Conservation (phyloP, 2,329 filamentous ascomycete species). For the Hirsutella minnesotensis region DNA sequence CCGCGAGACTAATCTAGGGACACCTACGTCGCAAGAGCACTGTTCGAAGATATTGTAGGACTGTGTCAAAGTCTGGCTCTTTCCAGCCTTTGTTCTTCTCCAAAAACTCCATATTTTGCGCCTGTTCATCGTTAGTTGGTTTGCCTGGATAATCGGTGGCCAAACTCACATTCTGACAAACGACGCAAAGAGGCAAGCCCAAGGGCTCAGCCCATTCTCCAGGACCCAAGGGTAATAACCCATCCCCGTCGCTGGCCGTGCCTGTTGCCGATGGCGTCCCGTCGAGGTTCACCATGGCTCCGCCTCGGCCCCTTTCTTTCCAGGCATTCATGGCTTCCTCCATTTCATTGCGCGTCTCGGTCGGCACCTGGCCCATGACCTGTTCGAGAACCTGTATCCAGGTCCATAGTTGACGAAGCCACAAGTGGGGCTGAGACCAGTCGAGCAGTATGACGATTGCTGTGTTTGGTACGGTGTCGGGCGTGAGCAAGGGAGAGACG, state of each 20-base stretch:
- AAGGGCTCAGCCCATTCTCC: conserved; percentile 90
- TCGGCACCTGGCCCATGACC: conserved; percentile 61
- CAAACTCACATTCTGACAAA: conserved; percentile 76
- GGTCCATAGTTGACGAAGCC: conserved; percentile 77
- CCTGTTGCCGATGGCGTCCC: conserved; percentile 45
- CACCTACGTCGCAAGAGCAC: conserved; percentile 70
- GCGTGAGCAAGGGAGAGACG: conserved; percentile 72
- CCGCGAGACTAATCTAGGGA: conserved; percentile 1
- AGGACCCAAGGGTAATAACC: conserved; percentile 66
- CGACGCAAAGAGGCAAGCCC: conserved; percentile 77
- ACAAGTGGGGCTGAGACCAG: conserved; percentile 88
- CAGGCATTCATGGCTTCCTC: conserved; percentile 75
- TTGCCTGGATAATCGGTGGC: conserved; percentile 7
- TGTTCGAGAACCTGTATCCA: conserved; percentile 80
- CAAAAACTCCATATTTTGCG: conserved; percentile 80
- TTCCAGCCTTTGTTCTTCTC: conserved; percentile 89
- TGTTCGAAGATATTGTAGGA: conserved; percentile 85
- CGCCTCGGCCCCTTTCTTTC: conserved; percentile 62
- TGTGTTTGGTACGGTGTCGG: conserved; percentile 73
- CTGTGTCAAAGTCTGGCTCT: conserved; percentile 92
- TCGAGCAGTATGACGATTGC: conserved; percentile 86
- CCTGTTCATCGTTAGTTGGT: conserved; percentile 30
- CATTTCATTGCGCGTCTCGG: conserved; percentile 70
- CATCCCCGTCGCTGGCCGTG: conserved; percentile 45
- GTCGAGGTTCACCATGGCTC: conserved; percentile 50